phyloP scores from a whole-genome alignment of 2,329 filamentous ascomycete species.

The Fragosphaeria purpurea region DNA sequence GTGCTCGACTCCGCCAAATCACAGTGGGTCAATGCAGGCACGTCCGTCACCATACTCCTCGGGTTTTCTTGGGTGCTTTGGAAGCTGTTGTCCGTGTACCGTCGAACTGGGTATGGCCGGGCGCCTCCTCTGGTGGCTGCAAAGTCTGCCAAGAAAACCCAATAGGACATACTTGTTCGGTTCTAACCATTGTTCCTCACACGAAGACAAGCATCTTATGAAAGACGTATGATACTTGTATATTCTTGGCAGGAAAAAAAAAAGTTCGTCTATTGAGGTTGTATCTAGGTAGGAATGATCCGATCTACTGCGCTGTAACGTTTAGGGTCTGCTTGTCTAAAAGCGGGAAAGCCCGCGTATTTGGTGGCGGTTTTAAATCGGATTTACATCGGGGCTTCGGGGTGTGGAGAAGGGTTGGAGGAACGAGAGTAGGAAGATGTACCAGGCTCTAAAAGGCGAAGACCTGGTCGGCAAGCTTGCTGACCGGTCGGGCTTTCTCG shows the following conservation, averaged over 20 bases:
- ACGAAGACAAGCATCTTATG: too few relatives aligned
- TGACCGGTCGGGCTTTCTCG: constrained; percentile 85
- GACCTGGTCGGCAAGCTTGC: constrained; percentile 96
- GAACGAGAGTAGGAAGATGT: too few relatives aligned
- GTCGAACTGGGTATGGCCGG: constrained; percentile 22
- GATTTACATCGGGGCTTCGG: too few relatives aligned
- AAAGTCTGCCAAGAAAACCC: constrained; percentile 14
- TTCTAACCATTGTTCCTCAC: too few relatives aligned
- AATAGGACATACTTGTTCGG: not conserved
- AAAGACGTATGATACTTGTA: too few relatives aligned
- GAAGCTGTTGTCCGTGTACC: constrained; percentile 38
- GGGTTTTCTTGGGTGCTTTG: constrained; percentile 63
- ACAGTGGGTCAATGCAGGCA: constrained; percentile 42
- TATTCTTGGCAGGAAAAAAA: too few relatives aligned
- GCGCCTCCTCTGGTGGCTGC: constrained; percentile 11
- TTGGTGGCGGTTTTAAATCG: too few relatives aligned
- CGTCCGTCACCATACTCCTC: constrained; percentile 45
- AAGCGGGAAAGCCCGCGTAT: not conserved
- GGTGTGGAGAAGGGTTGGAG: too few relatives aligned
- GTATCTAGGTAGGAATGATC: too few relatives aligned
- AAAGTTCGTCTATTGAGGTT: too few relatives aligned
- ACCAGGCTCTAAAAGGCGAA: constrained; percentile 64
- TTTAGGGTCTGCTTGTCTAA: not conserved
- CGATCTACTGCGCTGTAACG: too few relatives aligned
- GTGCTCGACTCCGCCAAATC: constrained; percentile 49